Evolutionary conservation across 164 flowering plant genomes (phyloP), one percentile per base, ranked within the genome.

Genomic region (Sedum album): DNA sequence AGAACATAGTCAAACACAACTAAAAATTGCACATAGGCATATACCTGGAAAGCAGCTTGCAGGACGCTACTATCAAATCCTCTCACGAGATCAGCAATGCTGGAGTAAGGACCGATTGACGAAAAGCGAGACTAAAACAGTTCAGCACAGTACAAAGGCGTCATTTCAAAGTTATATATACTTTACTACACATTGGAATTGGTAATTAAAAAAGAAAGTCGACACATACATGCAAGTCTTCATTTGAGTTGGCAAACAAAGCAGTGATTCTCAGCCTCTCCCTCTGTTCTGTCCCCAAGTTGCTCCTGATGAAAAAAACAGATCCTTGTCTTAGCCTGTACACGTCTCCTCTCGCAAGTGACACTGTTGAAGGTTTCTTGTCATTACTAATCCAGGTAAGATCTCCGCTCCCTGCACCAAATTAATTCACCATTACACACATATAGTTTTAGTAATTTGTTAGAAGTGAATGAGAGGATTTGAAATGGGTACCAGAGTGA

Each of bases 1-100:
- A 14, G n/a, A n/a, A n/a, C n/a, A n/a, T n/a, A 11, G 15, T 2
- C 57, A 51, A 5, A 51, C n/a, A 51, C 57, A 21, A 4, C 23
- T 26, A 51, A 18, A 18, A 21, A n/a, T 7, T 21, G 57, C 26
- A 23, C 57, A 51, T n/a, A 51, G 2, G 33, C 69, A 13, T 13
- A 15, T 77, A 89, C 97, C 86, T 74, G 42, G 66, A 92, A 87
- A 39, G 93, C 86, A 66, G 86, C 70, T 70, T 81, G 88, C 17
- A 92, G 91, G 61, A 82, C 66, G 66, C 70, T 78, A 68, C 55
- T 70, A 42, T 86, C 88, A 60, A 93, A 93, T 31, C 98, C 96
- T n/a, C 76, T 70, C 18, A 90, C 74, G 75, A 90, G 39, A 57
- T 90, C 89, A 1, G 65, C 72, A 14, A 90, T 66, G 69, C 81